These are phyloP conservation scores for Coprinopsis sp. DNA, from an alignment of 768 basidiomycete species.

Conservation along the genomic window DNA sequence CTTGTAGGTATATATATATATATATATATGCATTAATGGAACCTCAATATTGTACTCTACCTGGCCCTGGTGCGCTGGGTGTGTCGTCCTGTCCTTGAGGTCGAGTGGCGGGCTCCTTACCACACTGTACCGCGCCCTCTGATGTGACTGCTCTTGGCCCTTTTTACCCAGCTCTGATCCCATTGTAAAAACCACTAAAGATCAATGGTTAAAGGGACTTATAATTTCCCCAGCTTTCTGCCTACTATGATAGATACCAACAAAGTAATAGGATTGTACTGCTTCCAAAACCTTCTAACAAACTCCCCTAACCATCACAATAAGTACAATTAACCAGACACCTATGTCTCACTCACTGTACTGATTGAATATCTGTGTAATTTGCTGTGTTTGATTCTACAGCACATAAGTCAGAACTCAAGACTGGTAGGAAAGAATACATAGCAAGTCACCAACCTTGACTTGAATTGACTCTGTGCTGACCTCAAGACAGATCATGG, in stretches of 20 bases:
- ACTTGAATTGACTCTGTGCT: conserved; percentile 18
- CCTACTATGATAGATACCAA: background rate
- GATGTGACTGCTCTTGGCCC: too few species aligned
- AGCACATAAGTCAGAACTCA: background rate
- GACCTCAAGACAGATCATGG: conserved; percentile 18
- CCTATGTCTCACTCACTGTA: conserved; percentile 43
- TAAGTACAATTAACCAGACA: conserved; percentile 2
- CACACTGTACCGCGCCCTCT: too few species aligned
- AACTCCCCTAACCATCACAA: background rate
- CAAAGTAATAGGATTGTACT: background rate
- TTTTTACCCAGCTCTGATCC: too few species aligned
- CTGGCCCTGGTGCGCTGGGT: too few species aligned
- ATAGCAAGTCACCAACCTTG: conserved; percentile 22
- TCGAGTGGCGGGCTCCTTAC: too few species aligned
- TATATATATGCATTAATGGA: too few species aligned
- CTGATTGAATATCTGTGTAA: conserved; percentile 51
- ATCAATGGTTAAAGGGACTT: too few species aligned
- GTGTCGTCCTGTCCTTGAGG: too few species aligned
- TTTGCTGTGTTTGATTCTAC: conserved; percentile 50
- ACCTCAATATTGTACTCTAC: too few species aligned
- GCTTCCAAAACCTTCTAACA: conserved; percentile 26
- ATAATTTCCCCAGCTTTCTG: background rate
- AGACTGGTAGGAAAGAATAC: background rate
- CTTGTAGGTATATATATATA: too few species aligned
- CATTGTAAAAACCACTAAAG: too few species aligned